These are phyloP conservation scores for Ophiostoma fasciatum DNA, from an alignment of 2,329 filamentous ascomycete genomes.

Conservation along the genomic window DNA sequence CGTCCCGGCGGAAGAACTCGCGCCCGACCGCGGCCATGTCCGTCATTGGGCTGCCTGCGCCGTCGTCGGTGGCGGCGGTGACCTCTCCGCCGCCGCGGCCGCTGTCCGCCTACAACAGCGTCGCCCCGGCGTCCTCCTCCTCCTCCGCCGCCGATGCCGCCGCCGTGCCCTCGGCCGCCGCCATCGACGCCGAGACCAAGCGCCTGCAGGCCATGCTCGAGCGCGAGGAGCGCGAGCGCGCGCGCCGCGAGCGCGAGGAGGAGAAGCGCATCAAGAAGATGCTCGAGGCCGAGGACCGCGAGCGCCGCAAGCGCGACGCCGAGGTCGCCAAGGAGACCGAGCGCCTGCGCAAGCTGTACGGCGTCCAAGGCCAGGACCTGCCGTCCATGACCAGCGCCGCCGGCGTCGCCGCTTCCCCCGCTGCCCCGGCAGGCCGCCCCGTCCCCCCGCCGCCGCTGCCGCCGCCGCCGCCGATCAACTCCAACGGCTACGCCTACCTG, in stretches of 20 bases:
- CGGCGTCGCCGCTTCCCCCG: conserved; percentile 9
- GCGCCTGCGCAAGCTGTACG: conserved; percentile 54
- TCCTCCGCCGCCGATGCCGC: background rate
- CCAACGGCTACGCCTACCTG: conserved; percentile 2
- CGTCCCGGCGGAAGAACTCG: conserved; percentile 24
- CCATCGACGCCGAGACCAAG: conserved; percentile 63
- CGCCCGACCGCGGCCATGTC: conserved; percentile 19
- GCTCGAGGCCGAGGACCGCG: conserved; percentile 51
- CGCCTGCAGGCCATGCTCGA: conserved; percentile 46
- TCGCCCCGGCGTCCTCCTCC: conserved; percentile 11
- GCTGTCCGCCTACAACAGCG: background rate
- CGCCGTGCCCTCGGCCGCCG: conserved; percentile 18
- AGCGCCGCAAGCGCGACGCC: conserved; percentile 38
- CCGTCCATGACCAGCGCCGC: no score
- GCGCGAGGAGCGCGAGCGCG: conserved; percentile 37
- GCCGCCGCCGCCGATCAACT: conserved; percentile 14
- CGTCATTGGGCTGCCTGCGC: background rate
- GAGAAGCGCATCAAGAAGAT: conserved; percentile 47
- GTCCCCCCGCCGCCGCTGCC: conserved; percentile 18
- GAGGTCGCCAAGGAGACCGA: conserved; percentile 71
- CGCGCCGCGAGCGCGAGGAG: conserved; percentile 39
- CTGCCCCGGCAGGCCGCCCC: conserved; percentile 16
- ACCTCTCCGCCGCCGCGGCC: conserved; percentile 19
- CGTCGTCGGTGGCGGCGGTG: conserved; percentile 9
- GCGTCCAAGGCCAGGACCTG: conserved; percentile 34